These are phyloP conservation scores for Auricularia heimuer DNA, from an alignment of 768 basidiomycete species.

Conservation along the genomic window DNA sequence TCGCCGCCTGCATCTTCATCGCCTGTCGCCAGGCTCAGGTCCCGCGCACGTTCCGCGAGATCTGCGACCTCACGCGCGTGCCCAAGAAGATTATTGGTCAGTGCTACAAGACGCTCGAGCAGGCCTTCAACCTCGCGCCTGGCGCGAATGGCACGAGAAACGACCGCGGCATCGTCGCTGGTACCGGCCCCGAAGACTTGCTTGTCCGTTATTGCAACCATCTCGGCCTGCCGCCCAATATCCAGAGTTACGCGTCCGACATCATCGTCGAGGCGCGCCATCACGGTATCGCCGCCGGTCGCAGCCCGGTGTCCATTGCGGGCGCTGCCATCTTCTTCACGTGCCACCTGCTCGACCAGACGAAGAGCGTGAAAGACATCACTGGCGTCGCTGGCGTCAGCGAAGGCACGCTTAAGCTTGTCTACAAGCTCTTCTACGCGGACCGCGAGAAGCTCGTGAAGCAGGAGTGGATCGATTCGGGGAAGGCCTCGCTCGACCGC, in stretches of 20 bases:
- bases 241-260: constrained; percentile 76
- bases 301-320: constrained; percentile 97
- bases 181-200: constrained; percentile 66
- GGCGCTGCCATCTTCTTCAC: constrained; percentile 94
- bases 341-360: constrained; percentile 65
- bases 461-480: constrained; percentile 76
- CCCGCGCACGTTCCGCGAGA: constrained; percentile 93
- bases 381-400: constrained; percentile 87
- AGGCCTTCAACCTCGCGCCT: constrained; percentile 80
- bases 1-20: constrained; percentile 97
- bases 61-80: constrained; percentile 86
- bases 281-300: constrained; percentile 83
- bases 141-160: constrained; percentile 45
- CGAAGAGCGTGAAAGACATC: constrained; percentile 75
- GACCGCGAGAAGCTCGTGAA: constrained; percentile 74
- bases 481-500: constrained; percentile 23
- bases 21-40: constrained; percentile 93
- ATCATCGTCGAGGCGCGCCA: constrained; percentile 73
- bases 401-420: constrained; percentile 89
- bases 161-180: not conserved
- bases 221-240: constrained; percentile 70
- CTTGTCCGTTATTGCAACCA: constrained; percentile 93
- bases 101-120: constrained; percentile 82
- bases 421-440: constrained; percentile 68
- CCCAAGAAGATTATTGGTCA: constrained; percentile 93